Evolutionary conservation across 75 land plant genomes (phyloP).

Genomic region (Pseudotsuga menziesii): DNA sequence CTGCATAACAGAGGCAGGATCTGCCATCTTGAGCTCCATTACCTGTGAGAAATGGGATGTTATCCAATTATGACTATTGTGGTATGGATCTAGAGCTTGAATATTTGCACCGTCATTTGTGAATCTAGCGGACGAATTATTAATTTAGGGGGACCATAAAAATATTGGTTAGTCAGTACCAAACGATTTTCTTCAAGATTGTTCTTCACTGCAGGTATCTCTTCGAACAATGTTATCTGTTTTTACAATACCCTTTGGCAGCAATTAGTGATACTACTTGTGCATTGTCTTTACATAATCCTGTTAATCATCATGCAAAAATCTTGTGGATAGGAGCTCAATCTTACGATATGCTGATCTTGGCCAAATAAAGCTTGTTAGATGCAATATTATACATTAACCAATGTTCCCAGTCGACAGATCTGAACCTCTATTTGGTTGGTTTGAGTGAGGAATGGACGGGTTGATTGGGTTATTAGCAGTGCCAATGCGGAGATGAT

Average conservation of each 20-base stretch:
- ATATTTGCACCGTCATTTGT: conserved; percentile 64
- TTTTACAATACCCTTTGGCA: conserved; percentile 72
- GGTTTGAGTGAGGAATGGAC: no score
- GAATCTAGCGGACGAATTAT: conserved; percentile 82
- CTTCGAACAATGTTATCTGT: conserved; percentile 88
- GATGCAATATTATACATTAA: conserved; percentile 98
- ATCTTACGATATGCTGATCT: conserved; percentile 91
- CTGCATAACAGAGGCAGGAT: no score
- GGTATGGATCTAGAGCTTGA: no score
- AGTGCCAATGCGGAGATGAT: no score
- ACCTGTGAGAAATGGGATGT: no score
- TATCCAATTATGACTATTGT: no score
- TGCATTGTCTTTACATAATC: conserved; percentile 88
- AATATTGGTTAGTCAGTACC: conserved; percentile 79
- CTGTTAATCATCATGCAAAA: conserved; percentile 89
- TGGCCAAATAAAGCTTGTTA: conserved; percentile 90
- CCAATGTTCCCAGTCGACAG: conserved; percentile 85
- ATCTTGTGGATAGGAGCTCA: conserved; percentile 99
- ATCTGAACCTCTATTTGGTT: conserved; percentile 63
- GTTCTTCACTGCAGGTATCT: conserved; percentile 43
- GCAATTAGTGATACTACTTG: conserved; percentile 97
- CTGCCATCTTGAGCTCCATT: no score
- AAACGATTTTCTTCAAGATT: conserved; percentile 64
- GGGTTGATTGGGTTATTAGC: no score
- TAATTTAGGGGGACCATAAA: conserved; percentile 88